A percentile compares a stretch with the other conserved stretches of the same genome.
phyloP scores from a whole-genome alignment of 2,329 filamentous ascomycete genomes.

The Fusarium stilboides region DNA sequence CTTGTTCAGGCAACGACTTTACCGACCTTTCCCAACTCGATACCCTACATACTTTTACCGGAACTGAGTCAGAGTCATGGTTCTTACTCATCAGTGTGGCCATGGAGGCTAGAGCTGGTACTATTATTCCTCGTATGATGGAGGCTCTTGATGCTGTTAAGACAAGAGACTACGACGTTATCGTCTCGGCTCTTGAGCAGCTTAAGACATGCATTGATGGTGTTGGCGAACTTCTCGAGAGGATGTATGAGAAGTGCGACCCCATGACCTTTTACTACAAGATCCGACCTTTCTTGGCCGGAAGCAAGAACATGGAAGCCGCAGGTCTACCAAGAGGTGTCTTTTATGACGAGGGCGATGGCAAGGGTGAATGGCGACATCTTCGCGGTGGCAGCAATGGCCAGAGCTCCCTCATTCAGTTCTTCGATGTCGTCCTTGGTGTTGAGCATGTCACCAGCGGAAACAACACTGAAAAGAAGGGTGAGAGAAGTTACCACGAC shows the following conservation, averaged over 20 bases:
- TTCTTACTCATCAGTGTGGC: constrained; percentile 92
- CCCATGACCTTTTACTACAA: constrained; percentile 90
- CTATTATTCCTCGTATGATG: constrained; percentile 83
- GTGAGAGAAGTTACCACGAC: constrained; percentile 62
- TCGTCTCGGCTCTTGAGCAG: constrained; percentile 74
- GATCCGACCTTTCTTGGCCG: constrained; percentile 90
- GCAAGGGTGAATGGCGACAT: constrained; percentile 77
- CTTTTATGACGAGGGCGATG: constrained; percentile 83
- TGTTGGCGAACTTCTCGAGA: constrained; percentile 76
- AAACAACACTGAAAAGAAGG: constrained; percentile 45
- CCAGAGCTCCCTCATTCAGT: constrained; percentile 92
- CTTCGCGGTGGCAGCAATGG: constrained; percentile 94
- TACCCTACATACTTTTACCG: constrained; percentile 87
- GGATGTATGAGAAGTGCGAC: constrained; percentile 92
- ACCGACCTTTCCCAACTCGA: constrained; percentile 78
- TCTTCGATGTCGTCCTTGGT: constrained; percentile 89
- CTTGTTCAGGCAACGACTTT: constrained; percentile 68
- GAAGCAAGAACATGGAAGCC: constrained; percentile 91
- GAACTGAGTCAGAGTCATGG: constrained; percentile 92
- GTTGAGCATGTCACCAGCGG: constrained; percentile 77
- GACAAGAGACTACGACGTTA: constrained; percentile 69
- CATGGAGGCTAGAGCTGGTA: constrained; percentile 86
- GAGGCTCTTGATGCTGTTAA: constrained; percentile 80
- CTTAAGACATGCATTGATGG: constrained; percentile 78
- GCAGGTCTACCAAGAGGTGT: constrained; percentile 88